Evolutionary conservation across 345 rosid species (phyloP), one percentile per base, ranked within the genome.

Genomic region (Eucalyptus urophylla): DNA sequence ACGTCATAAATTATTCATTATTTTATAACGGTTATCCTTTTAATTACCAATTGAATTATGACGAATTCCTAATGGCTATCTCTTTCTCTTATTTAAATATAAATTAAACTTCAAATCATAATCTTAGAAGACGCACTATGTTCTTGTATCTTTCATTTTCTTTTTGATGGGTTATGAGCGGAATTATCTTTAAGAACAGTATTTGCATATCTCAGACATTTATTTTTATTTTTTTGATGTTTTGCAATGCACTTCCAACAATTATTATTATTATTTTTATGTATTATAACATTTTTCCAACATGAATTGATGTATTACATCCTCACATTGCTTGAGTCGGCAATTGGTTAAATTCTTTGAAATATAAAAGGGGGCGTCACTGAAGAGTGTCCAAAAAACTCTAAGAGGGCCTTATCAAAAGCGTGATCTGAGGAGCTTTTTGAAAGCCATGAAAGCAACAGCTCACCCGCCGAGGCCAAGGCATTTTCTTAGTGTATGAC

Each of bases 151-250:
- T 50, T 50, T 50, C 53, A 50, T 50, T 50, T 50, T 50, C 8
- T 6, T 50, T 50, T 50, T 50, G 53, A 4, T 6, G 53, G 8
- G 8, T 50, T 50, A 50, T 50, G 53, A 4, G 17, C 4, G 3
- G 19, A 50, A 50, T 50, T 50, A 50, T 50, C 21, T 4, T 50
- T 50, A 2, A 50, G 8, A 1, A 50, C 1, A 50, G 0, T 1
- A 15, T 1, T 50, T 50, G 0, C 8, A 50, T 0, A 0, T 6
- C 1, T 15, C 8, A 50, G 1, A 58, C 15, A 58, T 58, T 58
- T 58, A 0, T 25, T 25, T 25, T 58, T 25, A 58, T 56, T 11
- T 58, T 58, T 58, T 0, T 25, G 4, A 50, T 50, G 21, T 50
- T 25, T 58, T 11, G 1, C 65, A 58, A 58, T 10, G 12, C 1